phyloP scores from a whole-genome alignment of 805 yeast species.

The Wickerhamomyces tratensis region DNA sequence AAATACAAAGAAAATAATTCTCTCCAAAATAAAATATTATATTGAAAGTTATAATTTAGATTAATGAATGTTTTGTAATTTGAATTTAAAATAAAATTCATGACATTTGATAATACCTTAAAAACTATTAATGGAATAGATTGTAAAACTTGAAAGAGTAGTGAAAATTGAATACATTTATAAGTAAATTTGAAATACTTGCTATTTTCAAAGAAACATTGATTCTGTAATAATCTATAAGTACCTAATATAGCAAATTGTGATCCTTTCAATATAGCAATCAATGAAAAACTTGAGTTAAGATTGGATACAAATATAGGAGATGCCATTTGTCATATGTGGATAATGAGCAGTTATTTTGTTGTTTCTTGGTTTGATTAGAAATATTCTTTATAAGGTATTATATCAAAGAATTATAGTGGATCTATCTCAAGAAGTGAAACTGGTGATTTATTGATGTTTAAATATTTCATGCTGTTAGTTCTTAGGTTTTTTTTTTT shows the following conservation, averaged over 20 bases:
- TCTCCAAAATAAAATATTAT: no score
- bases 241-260: conserved; percentile 10
- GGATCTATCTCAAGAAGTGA: no score
- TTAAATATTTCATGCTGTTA: no score
- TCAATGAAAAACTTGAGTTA: conserved; percentile 4
- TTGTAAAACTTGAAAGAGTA: conserved; percentile 1
- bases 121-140: conserved; percentile 1
- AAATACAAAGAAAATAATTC: no score
- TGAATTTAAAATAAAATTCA: not conserved
- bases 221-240: conserved; percentile 9
- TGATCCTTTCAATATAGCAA: conserved; percentile 8
- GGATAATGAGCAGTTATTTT: no score
- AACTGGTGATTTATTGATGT: no score
- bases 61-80: not conserved
- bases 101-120: not conserved
- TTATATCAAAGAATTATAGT: no score
- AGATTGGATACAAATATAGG: not conserved
- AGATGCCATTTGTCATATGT: not conserved
- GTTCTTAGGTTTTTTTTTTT: no score
- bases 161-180: conserved; percentile 4
- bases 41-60: no score
- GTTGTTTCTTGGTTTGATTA: no score
- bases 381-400: no score
- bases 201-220: conserved; percentile 6
- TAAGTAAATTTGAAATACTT: conserved; percentile 5